Conservation (phyloP, 352 stramenopile species). For the Phytophthora cajani region DNA sequence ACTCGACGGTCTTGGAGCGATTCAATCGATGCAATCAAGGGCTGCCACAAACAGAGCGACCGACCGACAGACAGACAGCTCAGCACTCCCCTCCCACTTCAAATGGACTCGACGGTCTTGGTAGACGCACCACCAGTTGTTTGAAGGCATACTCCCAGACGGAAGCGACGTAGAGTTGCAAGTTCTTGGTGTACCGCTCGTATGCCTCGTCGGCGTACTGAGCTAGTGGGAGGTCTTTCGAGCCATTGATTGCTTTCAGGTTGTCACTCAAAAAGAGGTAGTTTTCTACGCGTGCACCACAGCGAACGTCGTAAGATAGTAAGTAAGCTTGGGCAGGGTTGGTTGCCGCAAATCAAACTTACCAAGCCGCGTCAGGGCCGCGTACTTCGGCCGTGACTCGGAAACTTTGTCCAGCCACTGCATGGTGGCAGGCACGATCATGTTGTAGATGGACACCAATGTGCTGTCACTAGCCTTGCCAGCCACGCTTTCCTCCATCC, state of each 20-base stretch:
- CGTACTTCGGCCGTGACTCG: conserved; percentile 74
- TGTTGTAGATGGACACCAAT: conserved; percentile 70
- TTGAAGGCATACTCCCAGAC: conserved; percentile 82
- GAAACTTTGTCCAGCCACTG: conserved; percentile 78
- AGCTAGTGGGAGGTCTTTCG: conserved; percentile 50
- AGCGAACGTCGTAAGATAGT: neutral
- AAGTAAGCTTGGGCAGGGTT: neutral
- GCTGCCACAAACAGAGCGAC: conserved; percentile 24
- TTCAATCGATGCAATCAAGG: conserved; percentile 63
- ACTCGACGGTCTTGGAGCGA: conserved; percentile 18
- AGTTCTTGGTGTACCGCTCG: conserved; percentile 49
- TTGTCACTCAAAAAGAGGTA: conserved; percentile 70
- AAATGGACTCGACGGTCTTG: neutral
- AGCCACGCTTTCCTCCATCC: conserved; percentile 67
- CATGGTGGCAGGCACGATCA: conserved; percentile 63
- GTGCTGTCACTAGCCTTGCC: conserved; percentile 66
- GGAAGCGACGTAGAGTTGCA: conserved; percentile 58
- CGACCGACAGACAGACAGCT: neutral
- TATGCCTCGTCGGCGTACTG: conserved; percentile 60
- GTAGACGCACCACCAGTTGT: conserved; percentile 48
- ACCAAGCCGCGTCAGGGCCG: conserved; percentile 64
- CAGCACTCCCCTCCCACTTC: conserved; percentile 1
- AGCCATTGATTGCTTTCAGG: conserved; percentile 53
- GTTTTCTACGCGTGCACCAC: conserved; percentile 50
- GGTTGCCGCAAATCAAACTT: neutral